These are phyloP conservation scores for Claviceps citrina DNA, from an alignment of 2,329 filamentous ascomycete species.

Conservation along the genomic window DNA sequence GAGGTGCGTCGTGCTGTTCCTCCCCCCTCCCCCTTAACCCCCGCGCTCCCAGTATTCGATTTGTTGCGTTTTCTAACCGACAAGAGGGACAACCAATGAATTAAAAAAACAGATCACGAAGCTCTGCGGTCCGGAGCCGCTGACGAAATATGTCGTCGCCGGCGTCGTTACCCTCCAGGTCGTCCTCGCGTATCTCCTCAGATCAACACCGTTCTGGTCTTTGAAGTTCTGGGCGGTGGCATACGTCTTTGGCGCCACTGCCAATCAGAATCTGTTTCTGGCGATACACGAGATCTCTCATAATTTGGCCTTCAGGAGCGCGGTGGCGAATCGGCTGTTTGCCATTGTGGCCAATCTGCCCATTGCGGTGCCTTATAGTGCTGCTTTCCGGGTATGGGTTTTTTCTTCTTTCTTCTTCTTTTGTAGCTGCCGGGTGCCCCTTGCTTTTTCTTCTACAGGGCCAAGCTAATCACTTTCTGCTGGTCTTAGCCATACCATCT, in stretches of 20 bases:
- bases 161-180: conserved; percentile 74
- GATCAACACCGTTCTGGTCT: conserved; percentile 63
- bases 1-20: conserved; percentile 41
- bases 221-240: conserved; percentile 74
- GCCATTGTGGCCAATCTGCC: conserved; percentile 91
- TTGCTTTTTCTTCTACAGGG: neutral
- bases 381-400: conserved; percentile 64
- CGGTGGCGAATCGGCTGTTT: conserved; percentile 65
- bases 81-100: no score
- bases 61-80: conserved; percentile 7
- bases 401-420: neutral
- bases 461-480: neutral
- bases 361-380: conserved; percentile 90
- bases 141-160: conserved; percentile 86
- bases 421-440: neutral
- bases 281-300: conserved; percentile 98
- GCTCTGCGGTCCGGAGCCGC: conserved; percentile 85
- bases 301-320: conserved; percentile 80
- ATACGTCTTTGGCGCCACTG: conserved; percentile 83
- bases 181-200: conserved; percentile 59
- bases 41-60: no score
- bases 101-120: conserved; percentile 78
- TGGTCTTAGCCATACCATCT: conserved; percentile 69
- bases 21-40: no score
- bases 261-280: conserved; percentile 96